Evolutionary conservation across 228 moss, liverwort and hornwort genomes (phyloP).

Genomic region (Sphagnum magellanicum): DNA sequence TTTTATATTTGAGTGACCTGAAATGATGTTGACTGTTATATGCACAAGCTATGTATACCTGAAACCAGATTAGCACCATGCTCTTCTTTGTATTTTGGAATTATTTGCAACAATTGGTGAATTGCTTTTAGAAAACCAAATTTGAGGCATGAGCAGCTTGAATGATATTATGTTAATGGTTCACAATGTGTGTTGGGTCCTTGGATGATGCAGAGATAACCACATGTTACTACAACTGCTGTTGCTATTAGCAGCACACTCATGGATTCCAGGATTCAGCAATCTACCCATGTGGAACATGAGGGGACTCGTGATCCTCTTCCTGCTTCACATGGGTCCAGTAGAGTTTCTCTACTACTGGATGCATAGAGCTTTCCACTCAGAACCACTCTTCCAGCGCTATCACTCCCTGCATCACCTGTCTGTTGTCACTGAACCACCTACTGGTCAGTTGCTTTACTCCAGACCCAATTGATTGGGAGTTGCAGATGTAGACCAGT

Average conservation of each 20-base stretch:
- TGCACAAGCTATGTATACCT: too few relatives aligned
- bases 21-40: too few relatives aligned
- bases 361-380: constrained; percentile 50
- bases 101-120: too few relatives aligned
- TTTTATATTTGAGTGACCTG: too few relatives aligned
- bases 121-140: too few relatives aligned
- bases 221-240: constrained; percentile 51
- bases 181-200: too few relatives aligned
- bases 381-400: constrained; percentile 7
- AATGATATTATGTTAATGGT: too few relatives aligned
- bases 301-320: constrained; percentile 17
- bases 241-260: constrained; percentile 25
- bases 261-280: constrained; percentile 42
- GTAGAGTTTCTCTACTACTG: constrained; percentile 48
- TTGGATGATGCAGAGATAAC: constrained; percentile 30
- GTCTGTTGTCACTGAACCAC: constrained; percentile 42
- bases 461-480: too few relatives aligned
- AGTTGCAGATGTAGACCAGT: too few relatives aligned
- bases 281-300: constrained; percentile 22
- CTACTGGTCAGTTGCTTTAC: constrained; percentile 20
- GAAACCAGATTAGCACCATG: too few relatives aligned
- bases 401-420: constrained; percentile 47
- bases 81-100: too few relatives aligned
- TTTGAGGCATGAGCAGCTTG: too few relatives aligned
- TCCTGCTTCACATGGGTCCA: constrained; percentile 21